Percentiles rank a stretch among this genome's conserved stretches.
These are phyloP conservation scores for Phytophthora niederhauseri DNA, from an alignment of 352 stramenopile genomes.

Conservation along the genomic window DNA sequence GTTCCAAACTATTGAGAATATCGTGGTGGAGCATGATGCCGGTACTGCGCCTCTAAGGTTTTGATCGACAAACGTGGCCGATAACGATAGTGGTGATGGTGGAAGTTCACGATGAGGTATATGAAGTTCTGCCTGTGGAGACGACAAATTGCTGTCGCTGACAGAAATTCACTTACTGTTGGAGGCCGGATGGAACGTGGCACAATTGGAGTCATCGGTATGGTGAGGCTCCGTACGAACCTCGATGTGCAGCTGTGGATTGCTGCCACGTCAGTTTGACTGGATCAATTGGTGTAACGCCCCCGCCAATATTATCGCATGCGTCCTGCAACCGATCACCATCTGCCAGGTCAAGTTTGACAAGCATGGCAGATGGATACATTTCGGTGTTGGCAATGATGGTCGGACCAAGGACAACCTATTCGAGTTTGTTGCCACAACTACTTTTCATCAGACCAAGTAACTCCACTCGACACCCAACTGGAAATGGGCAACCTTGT, in stretches of 20 bases:
- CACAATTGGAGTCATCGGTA: too few species aligned
- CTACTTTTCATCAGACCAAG: constrained; percentile 6
- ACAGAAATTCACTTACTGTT: too few species aligned
- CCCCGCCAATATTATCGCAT: constrained; percentile 1
- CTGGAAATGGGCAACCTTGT: constrained; percentile 41
- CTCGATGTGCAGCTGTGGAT: background rate
- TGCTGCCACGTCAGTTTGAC: constrained; percentile 14
- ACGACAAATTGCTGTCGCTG: too few species aligned
- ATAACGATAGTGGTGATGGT: too few species aligned
- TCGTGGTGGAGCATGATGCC: constrained; percentile 48
- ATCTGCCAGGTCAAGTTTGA: constrained; percentile 28
- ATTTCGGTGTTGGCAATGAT: constrained; percentile 11
- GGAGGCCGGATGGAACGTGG: too few species aligned
- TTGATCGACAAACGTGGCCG: background rate
- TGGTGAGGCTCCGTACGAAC: background rate
- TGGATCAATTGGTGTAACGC: background rate
- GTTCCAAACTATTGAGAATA: constrained; percentile 61
- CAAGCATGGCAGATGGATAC: constrained; percentile 27
- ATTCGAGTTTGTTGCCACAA: constrained; percentile 9
- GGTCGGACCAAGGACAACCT: background rate
- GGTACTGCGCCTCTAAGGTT: constrained; percentile 4
- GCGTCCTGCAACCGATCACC: constrained; percentile 26
- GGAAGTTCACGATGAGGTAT: too few species aligned
- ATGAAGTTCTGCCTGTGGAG: too few species aligned
- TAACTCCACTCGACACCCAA: background rate